Evolutionary conservation across 805 yeast species (phyloP), one percentile per base, ranked within the genome.

Genomic region (Starmerella khaoyaiensis): DNA sequence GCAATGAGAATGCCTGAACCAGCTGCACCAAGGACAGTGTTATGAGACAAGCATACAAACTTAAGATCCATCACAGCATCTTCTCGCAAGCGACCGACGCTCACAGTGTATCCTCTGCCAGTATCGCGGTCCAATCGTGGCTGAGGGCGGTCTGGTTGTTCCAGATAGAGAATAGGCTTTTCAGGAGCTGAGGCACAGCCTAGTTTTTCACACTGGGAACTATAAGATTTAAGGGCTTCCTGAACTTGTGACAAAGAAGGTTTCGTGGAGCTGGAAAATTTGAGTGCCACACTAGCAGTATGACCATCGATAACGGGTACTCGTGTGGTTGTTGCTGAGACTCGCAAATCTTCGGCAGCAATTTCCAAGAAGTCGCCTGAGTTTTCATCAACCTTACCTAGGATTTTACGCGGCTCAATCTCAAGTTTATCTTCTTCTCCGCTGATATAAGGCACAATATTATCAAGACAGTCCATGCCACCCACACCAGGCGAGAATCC

Each of bases 341-440:
- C 94, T 54, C 69, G 76, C 58, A 87, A 64, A 52, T 82, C 83
- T 25, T 61, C 68, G 0, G 53, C 47, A 36, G 65, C 62, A 36
- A 72, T 56, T 37, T 65, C 56, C 25, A 40, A 20, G 32, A 51
- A 48, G 18, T 32, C 45, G 30, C 74, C 75, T 37, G 73, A 67
- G 25, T 76, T 52, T 23, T 56, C 46, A 38, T 39, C 41, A 30
- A 47, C 45, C n/a, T 26, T 35, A 46, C 95, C 96, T 53, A 90
- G 69, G 48, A 90, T 90, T 66, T 90, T 90, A 57, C 82, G 80
- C 37, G 97, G 84, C 67, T 90, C 98, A 93, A 93, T 84, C 63
- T 90, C 98, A 52, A 90, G 82, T 65, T 90, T 90, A 51, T 90
- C 98, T 64, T 90, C 98, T 63, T 90, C 98, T 31, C 97, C 96